Evolutionary conservation across 208 protist genomes (phyloP).

Genomic region (Tritrichomonas musculus): DNA sequence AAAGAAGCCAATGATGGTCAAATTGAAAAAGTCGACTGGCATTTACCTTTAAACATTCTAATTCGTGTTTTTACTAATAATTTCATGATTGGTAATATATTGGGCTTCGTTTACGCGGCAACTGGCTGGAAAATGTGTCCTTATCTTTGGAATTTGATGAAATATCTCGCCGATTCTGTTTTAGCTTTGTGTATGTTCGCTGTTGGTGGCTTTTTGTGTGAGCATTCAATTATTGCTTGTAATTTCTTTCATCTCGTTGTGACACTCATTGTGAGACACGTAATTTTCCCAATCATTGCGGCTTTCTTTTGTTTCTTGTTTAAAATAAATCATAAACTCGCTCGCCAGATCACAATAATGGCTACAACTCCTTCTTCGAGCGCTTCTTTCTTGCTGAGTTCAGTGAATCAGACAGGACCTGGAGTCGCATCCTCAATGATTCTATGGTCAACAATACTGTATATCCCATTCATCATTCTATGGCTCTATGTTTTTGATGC

Average conservation of each 20-base stretch:
- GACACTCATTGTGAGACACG: background rate
- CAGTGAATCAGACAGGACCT: no score
- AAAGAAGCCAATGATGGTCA: slow-evolving; percentile 2
- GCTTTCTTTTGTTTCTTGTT: background rate
- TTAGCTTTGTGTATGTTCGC: background rate
- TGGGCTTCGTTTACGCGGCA: background rate
- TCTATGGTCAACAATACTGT: no score
- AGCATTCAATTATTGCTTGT: background rate
- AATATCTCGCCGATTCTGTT: background rate
- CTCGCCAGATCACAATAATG: no score
- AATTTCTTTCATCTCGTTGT: background rate
- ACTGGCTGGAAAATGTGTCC: background rate
- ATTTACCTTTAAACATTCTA: background rate
- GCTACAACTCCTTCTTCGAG: no score
- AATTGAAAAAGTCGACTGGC: background rate
- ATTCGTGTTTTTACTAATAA: background rate
- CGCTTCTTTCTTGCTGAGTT: no score
- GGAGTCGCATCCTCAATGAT: no score
- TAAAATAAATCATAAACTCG: background rate
- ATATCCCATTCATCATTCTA: no score
- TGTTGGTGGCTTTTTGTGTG: background rate
- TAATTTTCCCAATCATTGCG: background rate
- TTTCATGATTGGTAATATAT: background rate
- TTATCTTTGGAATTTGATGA: background rate
- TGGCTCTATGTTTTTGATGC: background rate